These are phyloP conservation scores for Microthlaspi erraticum DNA, from an alignment of 345 rosid species.

Conservation along the genomic window DNA sequence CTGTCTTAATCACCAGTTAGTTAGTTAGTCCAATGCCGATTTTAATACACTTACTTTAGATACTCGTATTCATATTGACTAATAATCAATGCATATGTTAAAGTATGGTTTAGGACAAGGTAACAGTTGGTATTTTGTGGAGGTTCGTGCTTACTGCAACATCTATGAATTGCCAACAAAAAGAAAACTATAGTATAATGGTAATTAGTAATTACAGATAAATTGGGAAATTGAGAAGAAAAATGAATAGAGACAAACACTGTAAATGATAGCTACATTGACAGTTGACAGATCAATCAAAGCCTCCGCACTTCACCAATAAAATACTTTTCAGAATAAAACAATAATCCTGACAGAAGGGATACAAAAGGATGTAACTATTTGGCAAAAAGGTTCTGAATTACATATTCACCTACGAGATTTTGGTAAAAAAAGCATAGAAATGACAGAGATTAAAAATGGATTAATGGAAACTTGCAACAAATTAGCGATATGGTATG, in stretches of 20 bases:
- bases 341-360: conserved; percentile 36
- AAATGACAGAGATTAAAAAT: neutral
- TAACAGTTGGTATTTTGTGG: conserved; percentile 22
- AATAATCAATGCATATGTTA: neutral
- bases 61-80: neutral
- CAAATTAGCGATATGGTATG: conserved; percentile 31
- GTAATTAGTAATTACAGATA: neutral
- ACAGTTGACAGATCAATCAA: conserved; percentile 39
- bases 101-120: conserved; percentile 4
- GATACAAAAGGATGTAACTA: conserved; percentile 6
- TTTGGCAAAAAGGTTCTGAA: conserved; percentile 6
- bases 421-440: neutral
- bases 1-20: conserved; percentile 9
- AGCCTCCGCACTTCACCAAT: conserved; percentile 11
- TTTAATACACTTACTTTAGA: neutral
- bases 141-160: conserved; percentile 1
- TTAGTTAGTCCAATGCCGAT: neutral
- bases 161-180: conserved; percentile 1
- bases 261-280: conserved; percentile 38
- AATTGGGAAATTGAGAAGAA: neutral
- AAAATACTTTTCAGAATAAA: conserved; percentile 30
- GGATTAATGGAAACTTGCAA: conserved; percentile 4
- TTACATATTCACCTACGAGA: conserved; percentile 3
- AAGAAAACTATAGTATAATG: neutral
- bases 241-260: conserved; percentile 37